Conservation (phyloP, 106 monocot species). For the Acorus gramineus region DNA sequence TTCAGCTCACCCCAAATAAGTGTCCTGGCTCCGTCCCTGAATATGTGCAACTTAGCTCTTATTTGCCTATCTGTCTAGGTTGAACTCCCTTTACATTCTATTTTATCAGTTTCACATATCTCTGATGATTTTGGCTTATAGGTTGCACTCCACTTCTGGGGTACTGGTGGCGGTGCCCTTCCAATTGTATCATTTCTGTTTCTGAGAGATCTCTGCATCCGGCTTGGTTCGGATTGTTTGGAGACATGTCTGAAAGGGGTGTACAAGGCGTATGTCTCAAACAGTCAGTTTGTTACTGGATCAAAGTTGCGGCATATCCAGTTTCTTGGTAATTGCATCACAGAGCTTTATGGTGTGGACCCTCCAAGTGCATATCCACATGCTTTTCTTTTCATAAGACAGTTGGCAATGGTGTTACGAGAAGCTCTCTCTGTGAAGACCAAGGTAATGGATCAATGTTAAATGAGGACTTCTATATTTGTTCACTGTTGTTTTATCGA, state of each 20-base stretch:
- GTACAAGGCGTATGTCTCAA: slow-evolving; percentile 85
- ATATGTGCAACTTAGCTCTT: too few species aligned
- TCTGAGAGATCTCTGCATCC: slow-evolving; percentile 77
- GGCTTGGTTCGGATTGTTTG: slow-evolving; percentile 87
- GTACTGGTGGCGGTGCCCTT: slow-evolving; percentile 70
- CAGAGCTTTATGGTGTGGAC: slow-evolving; percentile 78
- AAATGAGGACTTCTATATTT: too few species aligned
- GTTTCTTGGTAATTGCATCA: slow-evolving; percentile 91
- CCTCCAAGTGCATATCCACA: slow-evolving; percentile 66
- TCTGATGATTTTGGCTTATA: slow-evolving; percentile 9
- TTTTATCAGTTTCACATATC: background rate
- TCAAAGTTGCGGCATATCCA: slow-evolving; percentile 80
- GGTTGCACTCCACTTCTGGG: slow-evolving; percentile 85
- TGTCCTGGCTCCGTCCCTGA: too few species aligned
- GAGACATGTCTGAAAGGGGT: slow-evolving; percentile 77
- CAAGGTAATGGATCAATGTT: slow-evolving; percentile 30
- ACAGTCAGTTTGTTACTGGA: slow-evolving; percentile 57
- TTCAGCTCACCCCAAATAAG: too few species aligned
- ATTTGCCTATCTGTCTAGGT: too few species aligned
- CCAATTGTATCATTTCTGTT: slow-evolving; percentile 86
- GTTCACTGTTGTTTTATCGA: too few species aligned
- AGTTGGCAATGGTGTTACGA: slow-evolving; percentile 63
- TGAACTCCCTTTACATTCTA: too few species aligned
- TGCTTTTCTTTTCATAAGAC: slow-evolving; percentile 89
- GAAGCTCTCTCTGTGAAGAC: slow-evolving; percentile 60